Percentiles rank a stretch among this genome's conserved stretches.
Evolutionary conservation across 129 eudicot genomes (phyloP).

Genomic region (Tagetes erecta): DNA sequence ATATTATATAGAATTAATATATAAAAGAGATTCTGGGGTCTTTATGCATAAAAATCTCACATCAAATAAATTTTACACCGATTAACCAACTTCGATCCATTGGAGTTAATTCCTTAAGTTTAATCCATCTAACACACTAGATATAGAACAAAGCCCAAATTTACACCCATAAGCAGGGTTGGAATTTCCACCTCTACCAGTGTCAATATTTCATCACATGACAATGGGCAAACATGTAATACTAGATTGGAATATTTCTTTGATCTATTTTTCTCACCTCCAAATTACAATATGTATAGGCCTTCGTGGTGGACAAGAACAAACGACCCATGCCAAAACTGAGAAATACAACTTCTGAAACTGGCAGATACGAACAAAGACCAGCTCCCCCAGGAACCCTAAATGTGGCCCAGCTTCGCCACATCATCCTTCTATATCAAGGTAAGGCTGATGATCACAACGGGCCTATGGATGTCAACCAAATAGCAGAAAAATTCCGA

Average conservation of each 20-base stretch:
- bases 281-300: constrained; percentile 42
- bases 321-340: constrained; percentile 81
- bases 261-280: background rate
- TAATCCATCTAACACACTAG: background rate
- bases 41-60: too few species aligned
- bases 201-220: background rate
- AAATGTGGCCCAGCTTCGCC: constrained; percentile 76
- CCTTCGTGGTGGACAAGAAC: constrained; percentile 69
- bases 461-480: constrained; percentile 69
- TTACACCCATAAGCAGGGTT: background rate
- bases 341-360: constrained; percentile 68
- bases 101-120: background rate
- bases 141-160: background rate
- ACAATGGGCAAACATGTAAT: constrained; percentile 1
- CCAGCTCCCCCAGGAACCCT: constrained; percentile 79
- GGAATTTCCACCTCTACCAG: background rate
- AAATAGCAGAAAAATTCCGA: constrained; percentile 63
- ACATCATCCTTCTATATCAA: constrained; percentile 69
- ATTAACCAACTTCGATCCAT: too few species aligned
- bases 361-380: constrained; percentile 62
- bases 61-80: too few species aligned
- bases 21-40: background rate
- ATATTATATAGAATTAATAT: background rate
- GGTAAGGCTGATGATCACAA: constrained; percentile 73
- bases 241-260: background rate